Evolutionary conservation across 164 flowering plant species (phyloP), one percentile per base, ranked within the genome.

Genomic region (Warburgia ugandensis): DNA sequence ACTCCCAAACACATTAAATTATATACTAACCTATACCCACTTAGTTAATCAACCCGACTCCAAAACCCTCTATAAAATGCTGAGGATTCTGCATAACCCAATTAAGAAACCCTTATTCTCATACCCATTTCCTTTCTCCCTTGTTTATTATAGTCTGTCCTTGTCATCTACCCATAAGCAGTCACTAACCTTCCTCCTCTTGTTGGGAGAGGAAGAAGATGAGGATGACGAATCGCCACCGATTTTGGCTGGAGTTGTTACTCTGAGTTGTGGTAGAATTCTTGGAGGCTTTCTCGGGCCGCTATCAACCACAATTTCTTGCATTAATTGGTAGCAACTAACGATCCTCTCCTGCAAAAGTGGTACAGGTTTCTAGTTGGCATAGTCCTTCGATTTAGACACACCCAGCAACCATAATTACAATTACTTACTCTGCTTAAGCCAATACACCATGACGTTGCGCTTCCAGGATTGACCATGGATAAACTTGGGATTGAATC

Each of bases 361-460:
- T 20, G 28, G 43, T 29, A 33, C n/a, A 41, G 29, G 32, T 56
- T 31, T 38, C 35, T 6, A 45, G 51, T 67, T 66, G 58, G 63
- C 48, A 53, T 43, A 29, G 12, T n/a, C 27, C 29, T 36, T 57
- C 44, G 38, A 5, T 11, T 33, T 50, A 29, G 10, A 58, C 23
- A 54, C 38, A 54, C 25, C 26, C 29, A 13, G 10, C 14, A 54
- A 52, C 49, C 16, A 35, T 20, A 52, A 43, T 31, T 20, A 45
- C 19, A 30, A 16, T 20, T 37, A 52, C 31, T 72, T 86, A 90
- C 97, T 71, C 77, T 77, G 71, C 72, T 68, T 31, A 90, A 76
- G 47, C 95, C 94, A 61, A 63, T 73, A 45, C 88, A 80, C 91
- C 95, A 90, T 38, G 52, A 36, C 46, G 68, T 81, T 3, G 81